Evolutionary conservation across 352 stramenopile genomes (phyloP), one percentile per base, ranked within the genome.

Genomic region (Stramenopiles sp.): DNA sequence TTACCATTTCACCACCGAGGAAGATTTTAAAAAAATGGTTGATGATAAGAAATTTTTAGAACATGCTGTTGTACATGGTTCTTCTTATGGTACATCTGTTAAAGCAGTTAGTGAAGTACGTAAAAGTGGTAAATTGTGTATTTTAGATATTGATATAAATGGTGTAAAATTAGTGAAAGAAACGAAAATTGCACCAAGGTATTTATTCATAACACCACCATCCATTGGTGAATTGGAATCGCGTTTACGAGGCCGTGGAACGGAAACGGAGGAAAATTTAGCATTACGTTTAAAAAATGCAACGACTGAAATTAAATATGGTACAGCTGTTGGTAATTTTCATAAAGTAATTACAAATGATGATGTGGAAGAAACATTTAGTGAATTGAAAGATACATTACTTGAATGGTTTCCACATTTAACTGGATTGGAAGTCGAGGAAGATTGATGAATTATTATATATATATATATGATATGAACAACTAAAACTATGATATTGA

Each of bases 131-230:
- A 97, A 98, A 86, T 95, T 99, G 80, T 98, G 95, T 85, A 94
- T 99, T 78, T 81, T 99, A 38, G 96, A 99, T 86, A 99, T 99
- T 79, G 96, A 98, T 82, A 91, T 98, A 74, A 94, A 98, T 84
- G 96, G 96, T 32, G 94, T 98, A 23, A 87, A 95, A 82, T 92
- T 92, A 81, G 93, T 98, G 30, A 97, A 94, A 82, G 82, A 83
- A 82, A 88, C 87, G 32, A 85, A 87, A n/a, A 83, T 97, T n/a
- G 79, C 87, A 31, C 88, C 91, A 63, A 93, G 97, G 78, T 98
- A 92, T 82, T 85, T 98, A 33, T 98, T 98, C 82, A 96, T 99
- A 82, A 87, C 93, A 69, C 94, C 96, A 33, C 95, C 95, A 0
- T 97, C 90, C 13, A 92, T 98, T 84, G 91, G 92, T 73, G 89